These are phyloP conservation scores for Cryphonectria japonica DNA, from an alignment of 2,329 filamentous ascomycete species.

Conservation along the genomic window DNA sequence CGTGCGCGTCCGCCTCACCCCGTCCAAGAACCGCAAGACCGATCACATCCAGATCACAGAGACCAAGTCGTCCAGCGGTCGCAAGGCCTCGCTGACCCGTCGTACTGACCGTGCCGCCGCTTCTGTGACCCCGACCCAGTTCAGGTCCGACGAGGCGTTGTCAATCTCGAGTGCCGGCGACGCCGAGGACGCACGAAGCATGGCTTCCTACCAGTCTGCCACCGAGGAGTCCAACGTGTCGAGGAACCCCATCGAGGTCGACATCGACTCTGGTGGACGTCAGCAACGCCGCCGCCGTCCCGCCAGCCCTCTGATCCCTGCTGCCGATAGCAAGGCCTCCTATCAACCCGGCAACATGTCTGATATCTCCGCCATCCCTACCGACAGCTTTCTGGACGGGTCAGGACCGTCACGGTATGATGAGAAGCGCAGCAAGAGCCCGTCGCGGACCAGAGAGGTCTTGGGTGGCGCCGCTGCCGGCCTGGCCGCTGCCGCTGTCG, in stretches of 20 bases:
- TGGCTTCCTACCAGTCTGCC: slow-evolving; percentile 76
- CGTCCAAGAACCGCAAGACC: slow-evolving; percentile 69
- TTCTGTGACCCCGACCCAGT: slow-evolving; percentile 43
- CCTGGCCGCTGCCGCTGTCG: slow-evolving; percentile 43
- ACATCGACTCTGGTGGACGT: slow-evolving; percentile 68
- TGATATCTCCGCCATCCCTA: slow-evolving; percentile 79
- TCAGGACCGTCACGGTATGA: slow-evolving; percentile 47
- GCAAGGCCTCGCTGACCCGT: slow-evolving; percentile 64
- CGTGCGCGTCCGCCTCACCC: slow-evolving; percentile 78
- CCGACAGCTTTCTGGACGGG: slow-evolving; percentile 65
- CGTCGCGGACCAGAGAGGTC: slow-evolving; percentile 44
- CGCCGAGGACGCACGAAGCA: slow-evolving; percentile 65
- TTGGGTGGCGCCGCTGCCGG: slow-evolving; percentile 45
- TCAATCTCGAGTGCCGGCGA: slow-evolving; percentile 36
- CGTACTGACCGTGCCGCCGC: slow-evolving; percentile 54
- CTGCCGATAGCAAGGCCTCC: slow-evolving; percentile 57
- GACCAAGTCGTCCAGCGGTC: slow-evolving; percentile 62
- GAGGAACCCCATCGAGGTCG: slow-evolving; percentile 82
- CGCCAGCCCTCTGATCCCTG: slow-evolving; percentile 70
- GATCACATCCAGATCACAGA: slow-evolving; percentile 89
- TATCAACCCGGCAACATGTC: slow-evolving; percentile 72
- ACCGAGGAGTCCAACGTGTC: slow-evolving; percentile 80
- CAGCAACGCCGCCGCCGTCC: slow-evolving; percentile 58
- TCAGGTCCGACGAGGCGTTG: slow-evolving; percentile 45
- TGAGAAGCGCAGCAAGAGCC: slow-evolving; percentile 48